A percentile compares a stretch with the other conserved stretches of the same genome.
These are phyloP conservation scores for Pestalotiopsis sp. DNA, from an alignment of 2,329 filamentous ascomycete genomes.

Conservation along the genomic window DNA sequence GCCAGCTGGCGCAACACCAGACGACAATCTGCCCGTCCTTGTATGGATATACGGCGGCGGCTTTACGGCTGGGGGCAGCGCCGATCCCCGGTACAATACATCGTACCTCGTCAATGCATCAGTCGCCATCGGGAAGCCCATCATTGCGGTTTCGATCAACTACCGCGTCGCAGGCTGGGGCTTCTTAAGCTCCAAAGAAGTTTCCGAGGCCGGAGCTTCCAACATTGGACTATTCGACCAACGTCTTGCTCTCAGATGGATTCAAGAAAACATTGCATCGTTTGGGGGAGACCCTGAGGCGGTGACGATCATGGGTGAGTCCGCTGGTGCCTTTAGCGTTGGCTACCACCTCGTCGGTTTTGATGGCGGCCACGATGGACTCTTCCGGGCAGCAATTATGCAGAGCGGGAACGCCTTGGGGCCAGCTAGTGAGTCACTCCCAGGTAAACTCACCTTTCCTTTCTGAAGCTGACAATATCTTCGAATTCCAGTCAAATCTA, in stretches of 20 bases:
- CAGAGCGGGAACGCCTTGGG: not conserved
- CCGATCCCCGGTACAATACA: not conserved
- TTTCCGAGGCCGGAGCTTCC: not conserved
- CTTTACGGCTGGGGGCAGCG: not conserved
- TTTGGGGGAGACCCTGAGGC: not conserved
- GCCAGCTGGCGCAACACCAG: not conserved
- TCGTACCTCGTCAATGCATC: not conserved
- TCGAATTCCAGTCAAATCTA: not conserved
- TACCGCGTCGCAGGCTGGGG: not conserved
- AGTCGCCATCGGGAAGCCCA: not conserved
- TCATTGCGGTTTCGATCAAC: not conserved
- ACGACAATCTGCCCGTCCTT: not conserved
- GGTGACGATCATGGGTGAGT: not conserved
- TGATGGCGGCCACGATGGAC: not conserved
- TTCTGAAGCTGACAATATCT: not conserved
- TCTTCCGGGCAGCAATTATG: constrained; percentile 9
- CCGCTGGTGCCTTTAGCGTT: not conserved
- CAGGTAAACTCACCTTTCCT: not conserved
- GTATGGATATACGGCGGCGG: not conserved
- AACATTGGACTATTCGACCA: not conserved
- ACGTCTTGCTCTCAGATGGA: not conserved
- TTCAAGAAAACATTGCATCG: not conserved
- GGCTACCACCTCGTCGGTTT: not conserved
- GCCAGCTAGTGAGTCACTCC: not conserved
- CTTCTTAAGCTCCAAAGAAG: not conserved